Conservation (phyloP, 352 stramenopile species). For the Globisporangium cederbergense region DNA sequence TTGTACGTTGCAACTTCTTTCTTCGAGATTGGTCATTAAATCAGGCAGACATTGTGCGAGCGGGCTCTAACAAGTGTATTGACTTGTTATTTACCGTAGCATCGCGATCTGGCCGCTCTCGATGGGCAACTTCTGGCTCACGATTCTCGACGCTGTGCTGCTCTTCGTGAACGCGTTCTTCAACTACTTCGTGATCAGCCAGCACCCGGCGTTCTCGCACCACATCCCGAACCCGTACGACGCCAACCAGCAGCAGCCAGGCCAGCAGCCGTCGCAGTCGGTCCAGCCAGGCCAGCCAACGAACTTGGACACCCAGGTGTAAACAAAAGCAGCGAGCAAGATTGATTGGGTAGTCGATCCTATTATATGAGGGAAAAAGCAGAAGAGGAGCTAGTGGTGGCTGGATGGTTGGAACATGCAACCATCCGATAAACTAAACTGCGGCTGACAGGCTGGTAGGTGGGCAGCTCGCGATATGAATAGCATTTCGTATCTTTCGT, state of each 20-base stretch:
- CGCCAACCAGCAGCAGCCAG: not conserved
- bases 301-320: conserved; percentile 11
- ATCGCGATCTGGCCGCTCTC: conserved; percentile 89
- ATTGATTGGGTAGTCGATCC: not conserved
- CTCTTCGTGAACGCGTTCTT: conserved; percentile 89
- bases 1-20: conserved; percentile 54
- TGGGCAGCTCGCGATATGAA: not conserved
- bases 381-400: not conserved
- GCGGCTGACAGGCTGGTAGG: too few species aligned
- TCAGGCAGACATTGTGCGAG: too few species aligned
- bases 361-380: not conserved
- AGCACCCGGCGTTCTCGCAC: conserved; percentile 62
- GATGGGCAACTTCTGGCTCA: conserved; percentile 89
- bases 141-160: conserved; percentile 83
- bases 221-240: conserved; percentile 19
- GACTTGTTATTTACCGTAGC: conserved; percentile 10
- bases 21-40: too few species aligned
- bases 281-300: not conserved
- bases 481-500: conserved; percentile 1
- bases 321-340: not conserved
- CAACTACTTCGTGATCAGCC: conserved; percentile 89
- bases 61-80: not conserved
- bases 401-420: not conserved
- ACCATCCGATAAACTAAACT: not conserved
- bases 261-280: conserved; percentile 9